Conservation (phyloP, 768 basidiomycete species). For the Termitomyces titanicus region DNA sequence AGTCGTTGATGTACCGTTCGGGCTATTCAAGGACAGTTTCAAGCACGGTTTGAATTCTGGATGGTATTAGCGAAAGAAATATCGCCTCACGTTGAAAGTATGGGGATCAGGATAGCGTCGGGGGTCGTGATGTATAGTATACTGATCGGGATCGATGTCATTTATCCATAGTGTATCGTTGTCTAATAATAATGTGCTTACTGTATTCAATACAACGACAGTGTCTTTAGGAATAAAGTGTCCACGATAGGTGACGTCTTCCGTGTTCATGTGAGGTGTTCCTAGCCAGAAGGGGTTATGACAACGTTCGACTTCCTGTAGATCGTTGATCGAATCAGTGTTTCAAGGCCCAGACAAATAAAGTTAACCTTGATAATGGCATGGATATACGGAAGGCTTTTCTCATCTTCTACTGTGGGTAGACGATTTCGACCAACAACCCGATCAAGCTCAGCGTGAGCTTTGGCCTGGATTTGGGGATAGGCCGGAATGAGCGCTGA, state of each 20-base stretch:
- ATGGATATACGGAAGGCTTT: conserved; percentile 31
- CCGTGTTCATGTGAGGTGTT: conserved; percentile 34
- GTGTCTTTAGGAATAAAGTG: conserved; percentile 38
- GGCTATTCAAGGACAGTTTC: conserved; percentile 23
- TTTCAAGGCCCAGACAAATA: conserved; percentile 11
- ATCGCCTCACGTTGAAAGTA: conserved; percentile 24
- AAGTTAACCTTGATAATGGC: conserved; percentile 27
- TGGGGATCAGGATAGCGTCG: conserved; percentile 37
- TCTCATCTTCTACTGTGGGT: conserved; percentile 28
- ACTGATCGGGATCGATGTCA: conserved; percentile 20
- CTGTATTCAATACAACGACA: conserved; percentile 35
- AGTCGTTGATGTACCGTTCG: conserved; percentile 41
- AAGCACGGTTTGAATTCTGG: background rate
- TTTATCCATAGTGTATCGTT: conserved; percentile 11
- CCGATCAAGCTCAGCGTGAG: conserved; percentile 27
- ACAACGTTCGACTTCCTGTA: conserved; percentile 32
- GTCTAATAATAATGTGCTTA: conserved; percentile 12
- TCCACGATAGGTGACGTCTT: conserved; percentile 39
- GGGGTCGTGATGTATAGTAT: conserved; percentile 33
- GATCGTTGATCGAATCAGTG: conserved; percentile 10
- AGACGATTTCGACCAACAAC: conserved; percentile 26
- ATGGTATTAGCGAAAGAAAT: background rate
- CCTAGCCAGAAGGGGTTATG: conserved; percentile 37
- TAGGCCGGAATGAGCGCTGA: conserved; percentile 31
- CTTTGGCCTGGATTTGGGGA: conserved; percentile 23